Base-by-base conservation (phyloP, 768 basidiomycete genomes). In the Serendipita sp. region DNA sequence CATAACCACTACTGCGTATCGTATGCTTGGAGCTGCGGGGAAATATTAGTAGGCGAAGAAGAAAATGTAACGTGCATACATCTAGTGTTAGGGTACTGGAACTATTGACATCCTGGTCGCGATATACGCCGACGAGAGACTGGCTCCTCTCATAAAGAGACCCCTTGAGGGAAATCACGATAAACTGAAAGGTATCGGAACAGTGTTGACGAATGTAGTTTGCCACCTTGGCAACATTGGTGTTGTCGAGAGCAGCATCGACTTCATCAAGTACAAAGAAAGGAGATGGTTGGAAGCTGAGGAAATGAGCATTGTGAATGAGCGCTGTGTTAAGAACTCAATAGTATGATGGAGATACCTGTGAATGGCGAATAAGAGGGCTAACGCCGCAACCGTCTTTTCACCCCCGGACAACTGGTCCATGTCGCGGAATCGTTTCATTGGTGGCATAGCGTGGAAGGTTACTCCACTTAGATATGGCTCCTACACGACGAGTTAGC, bases 221-320 rank as follows among this genome's bases (percentile, higher is more conserved):
- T 11, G 95, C 95, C 38, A 98, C 84, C 72, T 93, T 92, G 44
- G 91, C 89, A 2, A 97, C 95, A 68, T 99, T 98, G n/a, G 93
- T 96, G 73, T 97, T 95, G 76, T 98, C 95, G 45, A 98, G 79
- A 0, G 96, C 95, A 10, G 96, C 96, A 69, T 98, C 95, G 30
- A 96, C 92, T 75, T 98, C 95, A 71, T 98, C 95, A n/a, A 98
- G 79, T 13, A 97, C 95, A 73, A 98, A 97, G 78, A 97, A 97
- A 0, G 94, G 95, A 2, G 94, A 89, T 0, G 94, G 95, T 72
- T 94, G 93, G 73, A 91, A 97, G 69, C 94, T 94, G 66, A 0
- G 28, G 32, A 66, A 18, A n/a, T 5, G 24, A 24, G 24, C 24
- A 24, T 24, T 24, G 24, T 24, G 1, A 24, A 24, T 41, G 41